Evolutionary conservation across 2,329 filamentous ascomycete genomes (phyloP), one percentile per base, ranked within the genome.

Genomic region (Emmonsia crescens): DNA sequence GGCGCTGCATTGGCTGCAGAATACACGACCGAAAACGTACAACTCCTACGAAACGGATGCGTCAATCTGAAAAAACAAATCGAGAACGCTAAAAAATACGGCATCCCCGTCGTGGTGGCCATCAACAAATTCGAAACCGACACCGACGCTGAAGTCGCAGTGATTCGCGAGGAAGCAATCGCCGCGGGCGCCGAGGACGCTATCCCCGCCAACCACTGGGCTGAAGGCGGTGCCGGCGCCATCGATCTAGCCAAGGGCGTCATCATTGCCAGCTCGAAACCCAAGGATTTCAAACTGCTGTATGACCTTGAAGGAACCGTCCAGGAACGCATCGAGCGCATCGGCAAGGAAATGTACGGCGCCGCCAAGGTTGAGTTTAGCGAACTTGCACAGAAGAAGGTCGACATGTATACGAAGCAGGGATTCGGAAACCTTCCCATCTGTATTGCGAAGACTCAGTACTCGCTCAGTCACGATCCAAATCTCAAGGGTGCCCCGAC

Each of bases 361-460:
- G 94, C 94, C 12, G 85, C 82, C 3, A 86, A 85, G 63, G 91
- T 97, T 64, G 90, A 96, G 77, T 94, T 99, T 77, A 95, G 89
- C 73, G 91, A 96, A 74, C 82, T 94, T 59, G 94, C 94, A 0
- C 91, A 95, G 79, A 90, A 91, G 79, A 97, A 99, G 84, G 89
- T 97, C 66, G 92, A 96, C 73, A 92, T 87, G 8, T 99, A 97
- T 77, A 92, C 89, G 38, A 85, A 85, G 73, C 94, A 97, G 76
- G 94, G 94, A 54, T 95, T 93, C 70, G 89, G 88, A 27, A 91
- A 96, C 75, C 80, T 99, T 66, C 94, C 94, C 42, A 96, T 97
- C 72, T 99, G 94, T 75, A 85, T 97, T 66, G 94, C 94, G 65
- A 99, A 99, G 86, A 99, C 94, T 16, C 94, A 99, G 76, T 99